Evolutionary conservation across 2,329 filamentous ascomycete genomes (phyloP), one percentile per base, ranked within the genome.

Genomic region (Colletotrichum orchidophilum): DNA sequence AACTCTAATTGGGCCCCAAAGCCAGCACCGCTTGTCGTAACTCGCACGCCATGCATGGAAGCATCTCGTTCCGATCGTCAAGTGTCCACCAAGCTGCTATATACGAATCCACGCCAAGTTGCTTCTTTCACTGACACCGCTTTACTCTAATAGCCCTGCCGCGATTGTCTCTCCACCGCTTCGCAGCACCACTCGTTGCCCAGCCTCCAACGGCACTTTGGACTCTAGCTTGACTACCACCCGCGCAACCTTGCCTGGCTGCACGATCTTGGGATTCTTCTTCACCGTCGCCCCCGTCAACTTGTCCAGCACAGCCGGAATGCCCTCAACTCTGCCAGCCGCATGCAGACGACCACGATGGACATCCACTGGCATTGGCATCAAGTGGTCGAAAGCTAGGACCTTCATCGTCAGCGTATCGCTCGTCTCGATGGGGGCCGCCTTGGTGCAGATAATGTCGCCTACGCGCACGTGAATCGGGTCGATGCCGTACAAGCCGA

Each of bases 401-500:
- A 96, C 91, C 81, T 97, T 97, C 72, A 93, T 90, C 1, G 90
- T 94, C 76, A 98, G 95, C 0, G 85, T 88, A 68, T 92, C 92
- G 70, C 94, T 85, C 70, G 92, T 93, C 29, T 85, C 82, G 39
- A 97, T 91, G 0, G 94, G 92, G 1, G 87, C 83, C 1, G 87
- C 85, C 0, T 90, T 87, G 58, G 89, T 87, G 82, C 95, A 97
- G n/a, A 97, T 83, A 21, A 98, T 93, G 77, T 98, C 95, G 24
- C 96, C 96, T 8, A 93, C 87, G 55, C 91, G 90, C 11, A 99
- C 87, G 76, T 98, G 93, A 18, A 93, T 88, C 0, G 93, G 89
- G 76, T 98, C 96, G 77, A 98, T 94, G 74, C 96, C 93, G 9
- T 90, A 87, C 59, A 99, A 87, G 75, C 97, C 93, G n/a, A 99